Base-by-base conservation (phyloP, 2,329 filamentous ascomycete genomes). In the Magnaporthales sp. region DNA sequence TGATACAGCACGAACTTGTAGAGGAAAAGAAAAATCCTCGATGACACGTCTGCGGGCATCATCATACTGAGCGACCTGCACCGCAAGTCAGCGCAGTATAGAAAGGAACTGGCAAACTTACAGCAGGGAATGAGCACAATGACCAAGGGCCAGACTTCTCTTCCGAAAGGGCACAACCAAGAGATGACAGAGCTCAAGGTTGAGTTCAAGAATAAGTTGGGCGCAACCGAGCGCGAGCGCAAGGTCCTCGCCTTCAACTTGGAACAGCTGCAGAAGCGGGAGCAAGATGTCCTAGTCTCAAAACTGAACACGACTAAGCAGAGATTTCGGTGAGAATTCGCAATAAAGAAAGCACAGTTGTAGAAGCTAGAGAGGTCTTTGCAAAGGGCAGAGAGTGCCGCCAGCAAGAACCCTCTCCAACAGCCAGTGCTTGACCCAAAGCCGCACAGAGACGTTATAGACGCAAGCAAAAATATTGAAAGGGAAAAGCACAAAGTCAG, bases 1-100 rank as follows among this genome's bases (percentile, higher is more conserved):
- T 63, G 29, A 63, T 63, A 7, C 61, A 63, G 9, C 61, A 63
- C n/a, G 61, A 63, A 29, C 61, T 63, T 32, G 61, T 63, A n/a
- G 61, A 63, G 4, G 61, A 63, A 2, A 63, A 38, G 19, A 32
- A n/a, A n/a, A 24, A 6, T 30, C 61, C 30, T 63, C 6, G 61
- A 63, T 3, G 29, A 63, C 29, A 63, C 61, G 11, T 63, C 61
- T 7, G 61, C 61, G 13, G 61, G 61, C 29, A 24, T 24, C 61
- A 63, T 63, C 3, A 29, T 63, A 9, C 29, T 19, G 19, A 8
- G 29, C 8, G 61, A 63, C n/a, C 29, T 63, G 11, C 13, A 22
- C 24, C 30, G 19, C 9, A 29, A 13, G 8, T 30, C 27, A 10
- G 61, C 61, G 19, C 27, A 63, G 5, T 38, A 63, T 22, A 63